Evolutionary conservation across 495 filamentous ascomycete species (phyloP), one percentile per base, ranked within the genome.

Genomic region (Amphirosellinia nigrospora): DNA sequence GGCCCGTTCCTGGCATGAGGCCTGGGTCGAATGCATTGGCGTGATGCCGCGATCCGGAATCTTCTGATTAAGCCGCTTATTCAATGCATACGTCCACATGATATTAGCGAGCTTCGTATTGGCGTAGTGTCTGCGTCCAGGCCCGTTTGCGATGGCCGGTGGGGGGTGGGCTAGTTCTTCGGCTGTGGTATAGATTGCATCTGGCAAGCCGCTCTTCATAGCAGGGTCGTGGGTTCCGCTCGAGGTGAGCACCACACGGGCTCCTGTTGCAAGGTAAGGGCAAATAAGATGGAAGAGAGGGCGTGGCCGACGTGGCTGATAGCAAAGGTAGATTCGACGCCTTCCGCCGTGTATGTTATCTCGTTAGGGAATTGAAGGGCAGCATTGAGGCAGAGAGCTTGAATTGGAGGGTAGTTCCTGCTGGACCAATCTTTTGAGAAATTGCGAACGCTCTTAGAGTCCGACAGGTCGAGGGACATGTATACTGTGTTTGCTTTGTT

Each of bases 41-140:
- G 79, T 80, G 71, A 81, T 80, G 1, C 75, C 70, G 9, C 72
- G 71, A 8, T 72, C 72, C 9, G 68, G 43, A 13, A 64, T 65
- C 38, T 70, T 72, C 26, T 73, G 41, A 9, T 64, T 41, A 8
- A 85, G 75, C 9, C 78, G 78, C 10, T 72, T 68, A 13, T 81
- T 61, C 15, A 86, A 71, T 1, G 82, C 82, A 68, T 85, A 84
- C 11, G 73, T 74, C 81, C 82, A 90, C 2, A 93, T 79, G n/a
- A 93, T 82, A 74, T 93, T 93, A 8, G 90, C 88, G 0, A 93
- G 85, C 80, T 94, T 94, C 71, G 82, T 84, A 34, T 91, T 84
- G 4, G 81, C 86, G 74, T 94, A 94, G 28, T 88, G 85, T 19
- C 73, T 67, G 80, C 28, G 85, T 61, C 74, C 72, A 0, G 70